These are phyloP conservation scores for Nannochloropsis gaditana DNA, from an alignment of 108 stramenopile genomes.

Conservation along the genomic window DNA sequence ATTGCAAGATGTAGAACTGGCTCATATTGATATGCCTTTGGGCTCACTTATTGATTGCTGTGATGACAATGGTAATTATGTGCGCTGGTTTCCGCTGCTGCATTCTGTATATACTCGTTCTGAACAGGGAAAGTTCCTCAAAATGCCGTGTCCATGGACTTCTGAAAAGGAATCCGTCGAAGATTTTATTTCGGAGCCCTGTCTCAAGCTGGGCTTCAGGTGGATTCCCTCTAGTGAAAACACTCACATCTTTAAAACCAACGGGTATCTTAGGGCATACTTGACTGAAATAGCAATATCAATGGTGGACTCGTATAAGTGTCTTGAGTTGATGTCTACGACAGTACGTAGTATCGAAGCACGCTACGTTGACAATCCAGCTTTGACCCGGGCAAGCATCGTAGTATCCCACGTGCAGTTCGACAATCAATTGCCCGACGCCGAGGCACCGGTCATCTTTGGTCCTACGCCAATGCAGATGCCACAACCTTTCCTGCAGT, in stretches of 20 bases:
- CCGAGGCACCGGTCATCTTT: conserved; percentile 42
- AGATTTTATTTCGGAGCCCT: neutral
- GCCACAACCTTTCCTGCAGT: conserved; percentile 41
- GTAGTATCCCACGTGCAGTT: conserved; percentile 43
- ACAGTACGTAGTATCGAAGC: conserved; percentile 10
- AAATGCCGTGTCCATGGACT: conserved; percentile 14
- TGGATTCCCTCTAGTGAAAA: neutral
- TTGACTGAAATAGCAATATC: neutral
- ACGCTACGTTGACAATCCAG: neutral
- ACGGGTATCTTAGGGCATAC: neutral
- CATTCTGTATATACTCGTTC: neutral
- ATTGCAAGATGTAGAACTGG: neutral
- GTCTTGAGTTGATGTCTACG: neutral
- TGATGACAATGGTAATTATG: neutral
- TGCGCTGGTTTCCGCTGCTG: conserved; percentile 16
- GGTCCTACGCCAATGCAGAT: conserved; percentile 40
- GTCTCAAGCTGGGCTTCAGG: neutral
- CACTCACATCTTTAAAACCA: neutral
- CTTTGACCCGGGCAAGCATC: conserved; percentile 33
- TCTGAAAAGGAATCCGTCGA: neutral
- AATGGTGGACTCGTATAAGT: neutral
- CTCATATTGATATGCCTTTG: neutral
- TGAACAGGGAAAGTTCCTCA: neutral
- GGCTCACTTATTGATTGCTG: conserved; percentile 3
- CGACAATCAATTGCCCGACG: conserved; percentile 41